Evolutionary conservation across 345 rosid genomes (phyloP).

Genomic region (Bruguiera gymnorhiza): DNA sequence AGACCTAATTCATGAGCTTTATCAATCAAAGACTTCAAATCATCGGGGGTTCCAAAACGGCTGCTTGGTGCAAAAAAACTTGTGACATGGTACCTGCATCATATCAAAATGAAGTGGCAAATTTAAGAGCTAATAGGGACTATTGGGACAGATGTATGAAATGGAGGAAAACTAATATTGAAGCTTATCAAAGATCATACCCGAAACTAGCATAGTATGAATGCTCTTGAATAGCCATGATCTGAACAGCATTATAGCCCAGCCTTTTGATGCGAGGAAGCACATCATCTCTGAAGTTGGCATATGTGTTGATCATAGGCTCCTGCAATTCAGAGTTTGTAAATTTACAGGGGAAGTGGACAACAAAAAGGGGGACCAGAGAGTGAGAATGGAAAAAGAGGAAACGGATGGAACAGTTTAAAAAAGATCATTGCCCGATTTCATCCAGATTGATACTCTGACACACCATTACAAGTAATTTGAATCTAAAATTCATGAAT

Average conservation of each 20-base stretch:
- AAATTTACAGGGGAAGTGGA: constrained; percentile 12
- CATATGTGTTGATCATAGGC: constrained; percentile 77
- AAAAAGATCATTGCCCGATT: not conserved
- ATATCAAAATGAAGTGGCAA: constrained; percentile 25
- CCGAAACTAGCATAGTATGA: constrained; percentile 98
- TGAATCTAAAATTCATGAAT: no score
- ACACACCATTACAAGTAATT: not conserved
- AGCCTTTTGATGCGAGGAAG: constrained; percentile 93
- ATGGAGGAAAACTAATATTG: not conserved
- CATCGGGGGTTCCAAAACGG: constrained; percentile 97
- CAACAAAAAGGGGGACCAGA: not conserved
- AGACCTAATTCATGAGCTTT: constrained; percentile 92
- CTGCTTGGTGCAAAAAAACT: constrained; percentile 96
- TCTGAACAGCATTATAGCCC: constrained; percentile 95
- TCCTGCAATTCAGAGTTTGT: constrained; percentile 53
- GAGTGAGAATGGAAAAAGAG: not conserved
- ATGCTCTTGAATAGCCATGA: constrained; percentile 99
- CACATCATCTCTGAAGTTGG: constrained; percentile 87
- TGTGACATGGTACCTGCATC: constrained; percentile 89
- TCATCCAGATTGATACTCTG: not conserved
- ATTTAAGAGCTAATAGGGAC: constrained; percentile 17
- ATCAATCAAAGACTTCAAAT: constrained; percentile 89
- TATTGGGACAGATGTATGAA: not conserved
- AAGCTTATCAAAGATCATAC: constrained; percentile 37
- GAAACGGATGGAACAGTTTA: not conserved